Percentiles rank a stretch among this genome's conserved stretches.
Evolutionary conservation across 75 land plant genomes (phyloP).

Genomic region (Cryptomeria japonica): DNA sequence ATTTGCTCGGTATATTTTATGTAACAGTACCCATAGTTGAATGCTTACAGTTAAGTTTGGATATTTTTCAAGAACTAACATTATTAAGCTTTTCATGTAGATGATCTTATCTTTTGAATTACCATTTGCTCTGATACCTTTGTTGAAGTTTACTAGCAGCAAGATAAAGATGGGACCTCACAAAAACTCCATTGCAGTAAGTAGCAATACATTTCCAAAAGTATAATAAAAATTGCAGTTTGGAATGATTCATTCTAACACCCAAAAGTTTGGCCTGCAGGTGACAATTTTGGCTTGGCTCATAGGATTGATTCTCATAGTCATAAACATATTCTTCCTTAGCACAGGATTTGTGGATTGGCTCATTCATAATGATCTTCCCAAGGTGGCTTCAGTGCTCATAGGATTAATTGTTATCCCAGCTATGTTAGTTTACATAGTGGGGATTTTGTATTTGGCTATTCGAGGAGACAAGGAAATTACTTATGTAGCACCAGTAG

Average conservation of each 20-base stretch:
- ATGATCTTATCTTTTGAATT: conserved; percentile 86
- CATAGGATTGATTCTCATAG: conserved; percentile 45
- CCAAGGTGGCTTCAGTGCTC: conserved; percentile 36
- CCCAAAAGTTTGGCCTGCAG: conserved; percentile 28
- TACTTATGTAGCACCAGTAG: conserved; percentile 26
- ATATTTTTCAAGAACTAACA: neutral
- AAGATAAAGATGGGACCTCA: conserved; percentile 66
- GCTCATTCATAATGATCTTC: conserved; percentile 52
- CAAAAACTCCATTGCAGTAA: conserved; percentile 40
- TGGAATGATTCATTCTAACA: neutral
- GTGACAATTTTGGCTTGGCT: conserved; percentile 53
- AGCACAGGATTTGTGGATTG: conserved; percentile 49
- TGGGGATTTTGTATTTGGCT: conserved; percentile 41
- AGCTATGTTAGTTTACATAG: conserved; percentile 45
- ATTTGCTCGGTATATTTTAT: conserved; percentile 50
- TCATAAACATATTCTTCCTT: conserved; percentile 63
- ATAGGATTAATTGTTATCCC: conserved; percentile 63
- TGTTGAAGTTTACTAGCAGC: conserved; percentile 76
- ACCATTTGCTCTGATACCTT: conserved; percentile 83
- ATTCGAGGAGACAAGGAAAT: conserved; percentile 47
- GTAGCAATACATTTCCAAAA: neutral
- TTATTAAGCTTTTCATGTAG: conserved; percentile 21
- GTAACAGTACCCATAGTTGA: neutral
- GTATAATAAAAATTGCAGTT: neutral
- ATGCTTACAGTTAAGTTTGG: neutral